phyloP scores from a whole-genome alignment of 306 rosid genomes.

The Castanea crenata region DNA sequence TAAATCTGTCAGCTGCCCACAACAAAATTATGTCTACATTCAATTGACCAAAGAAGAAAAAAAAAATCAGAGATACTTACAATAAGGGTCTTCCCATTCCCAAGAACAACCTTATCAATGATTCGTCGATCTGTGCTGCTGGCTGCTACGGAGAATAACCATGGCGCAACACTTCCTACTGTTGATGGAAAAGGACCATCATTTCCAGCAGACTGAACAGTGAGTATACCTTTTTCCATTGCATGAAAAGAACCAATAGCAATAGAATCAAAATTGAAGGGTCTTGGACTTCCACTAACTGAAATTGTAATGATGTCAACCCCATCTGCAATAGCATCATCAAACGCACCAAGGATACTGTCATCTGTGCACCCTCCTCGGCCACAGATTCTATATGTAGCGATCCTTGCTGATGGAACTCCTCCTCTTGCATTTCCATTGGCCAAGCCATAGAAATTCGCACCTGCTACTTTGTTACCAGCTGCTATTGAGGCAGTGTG shows the following conservation, averaged over 20 bases:
- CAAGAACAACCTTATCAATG: constrained; percentile 22
- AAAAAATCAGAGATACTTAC: neutral
- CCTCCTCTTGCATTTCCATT: constrained; percentile 24
- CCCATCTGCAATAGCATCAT: constrained; percentile 51
- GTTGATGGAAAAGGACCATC: neutral
- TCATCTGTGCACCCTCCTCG: neutral
- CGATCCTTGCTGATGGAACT: constrained; percentile 26
- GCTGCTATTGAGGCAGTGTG: constrained; percentile 26
- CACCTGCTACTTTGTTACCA: constrained; percentile 10
- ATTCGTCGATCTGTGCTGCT: constrained; percentile 7
- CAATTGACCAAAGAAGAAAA: too few species aligned
- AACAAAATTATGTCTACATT: too few species aligned
- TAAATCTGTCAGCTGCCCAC: too few species aligned
- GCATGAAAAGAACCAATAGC: constrained; percentile 46
- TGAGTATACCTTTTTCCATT: constrained; percentile 35
- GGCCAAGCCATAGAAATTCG: constrained; percentile 14
- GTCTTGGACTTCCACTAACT: neutral
- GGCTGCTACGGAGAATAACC: constrained; percentile 27
- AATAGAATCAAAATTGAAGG: neutral
- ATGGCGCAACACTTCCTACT: constrained; percentile 14
- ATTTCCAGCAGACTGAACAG: constrained; percentile 38
- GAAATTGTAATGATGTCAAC: constrained; percentile 31
- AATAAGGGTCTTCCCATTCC: neutral
- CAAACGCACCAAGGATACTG: constrained; percentile 29
- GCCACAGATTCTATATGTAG: constrained; percentile 10